Evolutionary conservation across 768 basidiomycete genomes (phyloP).

Genomic region (Rhizopogon vinicolor): DNA sequence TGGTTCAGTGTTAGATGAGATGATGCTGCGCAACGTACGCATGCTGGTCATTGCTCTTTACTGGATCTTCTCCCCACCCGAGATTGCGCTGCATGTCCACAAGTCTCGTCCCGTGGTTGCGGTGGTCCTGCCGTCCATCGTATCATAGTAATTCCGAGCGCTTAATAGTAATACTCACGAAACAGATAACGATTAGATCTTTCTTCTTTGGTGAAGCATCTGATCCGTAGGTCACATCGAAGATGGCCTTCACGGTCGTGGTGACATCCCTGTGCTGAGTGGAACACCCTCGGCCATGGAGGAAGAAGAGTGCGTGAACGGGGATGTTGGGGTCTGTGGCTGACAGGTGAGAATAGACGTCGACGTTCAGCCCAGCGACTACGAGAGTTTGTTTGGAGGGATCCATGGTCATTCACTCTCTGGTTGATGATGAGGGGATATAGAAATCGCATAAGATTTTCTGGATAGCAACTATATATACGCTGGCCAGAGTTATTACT

Average conservation of each 20-base stretch:
- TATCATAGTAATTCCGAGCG: background rate
- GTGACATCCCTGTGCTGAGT: conserved; percentile 6
- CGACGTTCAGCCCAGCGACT: conserved; percentile 22
- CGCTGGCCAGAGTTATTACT: no score
- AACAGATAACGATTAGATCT: conserved; percentile 24
- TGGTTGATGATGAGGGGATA: no score
- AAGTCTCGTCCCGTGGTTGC: conserved; percentile 26
- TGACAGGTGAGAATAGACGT: conserved; percentile 19
- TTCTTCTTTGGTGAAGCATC: conserved; percentile 9
- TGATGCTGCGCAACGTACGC: conserved; percentile 17
- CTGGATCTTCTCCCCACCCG: conserved; percentile 19
- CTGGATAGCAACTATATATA: no score
- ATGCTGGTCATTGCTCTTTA: conserved; percentile 18
- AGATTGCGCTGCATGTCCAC: conserved; percentile 19
- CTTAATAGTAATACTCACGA: conserved; percentile 14
- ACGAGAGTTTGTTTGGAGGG: conserved; percentile 4
- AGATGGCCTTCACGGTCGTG: conserved; percentile 15
- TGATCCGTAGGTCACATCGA: conserved; percentile 13
- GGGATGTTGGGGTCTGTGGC: conserved; percentile 13
- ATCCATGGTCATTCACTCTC: background rate
- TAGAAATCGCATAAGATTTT: no score
- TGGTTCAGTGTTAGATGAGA: conserved; percentile 3
- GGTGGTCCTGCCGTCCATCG: conserved; percentile 19
- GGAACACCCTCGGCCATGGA: conserved; percentile 21
- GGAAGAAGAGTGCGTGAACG: conserved; percentile 21